Base-by-base conservation (phyloP, 2,329 filamentous ascomycete species). In the Trichoderma cornu-damae region DNA sequence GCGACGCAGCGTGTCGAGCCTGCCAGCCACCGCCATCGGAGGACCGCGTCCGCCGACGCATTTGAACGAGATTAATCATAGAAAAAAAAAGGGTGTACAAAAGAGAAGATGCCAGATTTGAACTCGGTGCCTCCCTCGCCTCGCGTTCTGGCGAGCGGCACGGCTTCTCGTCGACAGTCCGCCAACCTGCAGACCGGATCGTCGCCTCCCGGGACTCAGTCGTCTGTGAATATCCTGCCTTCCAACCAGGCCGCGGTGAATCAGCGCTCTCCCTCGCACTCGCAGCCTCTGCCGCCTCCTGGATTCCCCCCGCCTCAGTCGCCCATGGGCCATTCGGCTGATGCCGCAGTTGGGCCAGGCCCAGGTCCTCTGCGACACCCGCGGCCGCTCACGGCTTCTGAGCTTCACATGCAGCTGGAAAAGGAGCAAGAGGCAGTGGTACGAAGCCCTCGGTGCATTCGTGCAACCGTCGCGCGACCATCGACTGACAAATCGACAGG, bases 381-480 rank as follows among this genome's bases (percentile, higher is more conserved):
- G 5, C 83, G 90, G 34, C 92, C 92, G 3, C 75, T 96, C 70
- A 96, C 93, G 0, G 86, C 90, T 1, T 88, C 90, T 3, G 93
- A 97, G 71, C 79, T 97, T 60, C 91, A 96, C 71, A 79, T 89
- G 59, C 85, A 96, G 74, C 79, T 96, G 24, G 93, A 97, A 73
- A 94, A 95, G 72, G 93, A 97, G 69, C 92, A 97, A 66, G 93
- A 97, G 72, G 89, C 91, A 34, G 87, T 96, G 66, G 92, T 94
- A 79, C 62, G 84, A 75, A 34, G 34, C 18, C 5, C 38, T 22
- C 22, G 8, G 14, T 34, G 9, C 24, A 18, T 12, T 8, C 16
- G 8, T 6, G 20, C 6, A 20, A 6, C 14, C 12, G 12, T 56
- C 34, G 42, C 12, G 43, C 43, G 16, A 57, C 26, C 6, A 32